Evolutionary conservation across 2,329 filamentous ascomycete species (phyloP), one percentile per base, ranked within the genome.

Genomic region (Paraphaeosphaeria minitans): DNA sequence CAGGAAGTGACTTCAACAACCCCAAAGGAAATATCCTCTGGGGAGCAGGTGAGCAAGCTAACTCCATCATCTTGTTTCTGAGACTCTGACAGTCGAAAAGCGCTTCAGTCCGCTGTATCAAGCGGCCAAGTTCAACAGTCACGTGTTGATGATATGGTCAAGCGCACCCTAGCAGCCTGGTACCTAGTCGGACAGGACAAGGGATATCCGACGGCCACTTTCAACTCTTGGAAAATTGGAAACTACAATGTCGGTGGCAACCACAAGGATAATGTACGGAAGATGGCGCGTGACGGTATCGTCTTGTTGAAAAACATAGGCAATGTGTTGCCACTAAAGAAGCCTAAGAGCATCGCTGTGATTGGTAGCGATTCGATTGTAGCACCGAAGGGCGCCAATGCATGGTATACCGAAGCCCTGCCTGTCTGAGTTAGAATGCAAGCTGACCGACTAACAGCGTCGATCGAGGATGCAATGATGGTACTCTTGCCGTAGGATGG

Each of bases 301-400:
- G 76, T 82, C 21, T 62, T 83, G 9, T 67, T 83, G 8, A 83
- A 82, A 84, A 97, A 98, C 77, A 81, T 76, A 31, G 81, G 82
- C 3, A 87, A 88, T 14, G 83, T 83, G 2, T 81, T 98, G 33
- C 93, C 94, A 0, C 82, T 97, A n/a, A 88, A 65, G 21, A 73
- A 74, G 55, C 86, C 58, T 77, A 88, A 73, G 91, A 94, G 66
- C 93, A 54, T 85, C 29, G 75, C 75, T 12, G 71, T 77, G 16
- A 72, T 97, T 66, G 94, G 94, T 21, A 88, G 92, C 53, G 94
- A 98, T 75, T 90, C 93, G 16, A 90, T 90, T 0, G 83, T 88
- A 16, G 94, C 91, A 72, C 82, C 84, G 0, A 83, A 82, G 22
- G 94, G 94, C 0, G 88, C 91, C 27, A 97, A 97, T 68, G 87